phyloP scores from a whole-genome alignment of 2,329 filamentous ascomycete species.

The Neurospora sp. region DNA sequence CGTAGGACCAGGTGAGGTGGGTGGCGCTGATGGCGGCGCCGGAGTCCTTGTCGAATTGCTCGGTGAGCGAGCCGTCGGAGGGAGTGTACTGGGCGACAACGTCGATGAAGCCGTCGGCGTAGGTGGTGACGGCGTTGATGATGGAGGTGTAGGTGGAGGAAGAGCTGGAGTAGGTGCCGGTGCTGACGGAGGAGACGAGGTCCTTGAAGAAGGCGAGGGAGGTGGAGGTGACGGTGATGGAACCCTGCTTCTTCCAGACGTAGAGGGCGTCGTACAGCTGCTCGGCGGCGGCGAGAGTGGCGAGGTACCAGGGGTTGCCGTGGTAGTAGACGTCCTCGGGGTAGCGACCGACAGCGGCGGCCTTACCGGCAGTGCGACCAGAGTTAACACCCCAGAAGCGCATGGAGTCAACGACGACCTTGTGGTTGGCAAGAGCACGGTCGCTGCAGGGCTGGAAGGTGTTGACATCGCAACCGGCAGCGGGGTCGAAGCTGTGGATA shows the following conservation, averaged over 20 bases:
- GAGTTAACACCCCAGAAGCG: slow-evolving; percentile 62
- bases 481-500: slow-evolving; percentile 61
- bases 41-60: slow-evolving; percentile 51
- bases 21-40: slow-evolving; percentile 50
- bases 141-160: slow-evolving; percentile 43
- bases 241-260: slow-evolving; percentile 55
- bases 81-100: slow-evolving; percentile 54
- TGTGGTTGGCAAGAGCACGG: slow-evolving; percentile 63
- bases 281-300: slow-evolving; percentile 68
- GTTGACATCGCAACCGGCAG: slow-evolving; percentile 51
- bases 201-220: slow-evolving; percentile 65
- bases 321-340: slow-evolving; percentile 64
- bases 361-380: slow-evolving; percentile 47
- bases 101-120: slow-evolving; percentile 51
- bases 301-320: slow-evolving; percentile 75
- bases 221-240: slow-evolving; percentile 51
- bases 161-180: slow-evolving; percentile 49
- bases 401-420: slow-evolving; percentile 66
- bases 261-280: slow-evolving; percentile 68
- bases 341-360: slow-evolving; percentile 57
- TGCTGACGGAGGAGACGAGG: slow-evolving; percentile 44
- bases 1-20: slow-evolving; percentile 67
- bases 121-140: slow-evolving; percentile 43
- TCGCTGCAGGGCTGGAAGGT: slow-evolving; percentile 74
- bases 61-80: slow-evolving; percentile 52